phyloP scores from a whole-genome alignment of 441 rosid genomes.

The Erodium chrysanthum region DNA sequence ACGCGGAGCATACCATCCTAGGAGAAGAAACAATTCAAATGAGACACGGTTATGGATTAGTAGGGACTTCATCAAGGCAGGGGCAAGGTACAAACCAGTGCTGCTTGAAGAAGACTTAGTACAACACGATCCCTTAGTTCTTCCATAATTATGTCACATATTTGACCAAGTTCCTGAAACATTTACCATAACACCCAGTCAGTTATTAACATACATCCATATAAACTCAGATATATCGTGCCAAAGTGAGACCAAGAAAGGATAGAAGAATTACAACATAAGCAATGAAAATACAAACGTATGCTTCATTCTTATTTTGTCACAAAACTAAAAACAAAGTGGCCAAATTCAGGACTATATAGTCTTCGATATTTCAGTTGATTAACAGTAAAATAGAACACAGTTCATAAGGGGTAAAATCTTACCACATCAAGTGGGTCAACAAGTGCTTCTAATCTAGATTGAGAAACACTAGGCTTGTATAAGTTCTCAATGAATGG shows the following conservation, averaged over 20 bases:
- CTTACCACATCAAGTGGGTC: constrained; percentile 79
- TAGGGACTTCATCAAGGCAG: background rate
- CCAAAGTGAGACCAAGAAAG: background rate
- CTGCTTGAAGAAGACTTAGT: constrained; percentile 89
- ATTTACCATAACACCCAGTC: constrained; percentile 15
- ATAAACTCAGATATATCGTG: background rate
- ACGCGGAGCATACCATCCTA: constrained; percentile 89
- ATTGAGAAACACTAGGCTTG: constrained; percentile 62
- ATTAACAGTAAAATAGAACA: background rate
- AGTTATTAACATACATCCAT: background rate
- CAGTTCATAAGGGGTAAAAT: constrained; percentile 3
- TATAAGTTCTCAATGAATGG: constrained; percentile 76
- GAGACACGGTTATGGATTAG: constrained; percentile 15
- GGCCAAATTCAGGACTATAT: background rate
- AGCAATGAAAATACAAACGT: background rate
- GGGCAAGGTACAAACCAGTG: constrained; percentile 45
- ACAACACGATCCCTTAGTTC: constrained; percentile 85
- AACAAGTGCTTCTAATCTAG: constrained; percentile 67
- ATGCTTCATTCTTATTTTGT: background rate
- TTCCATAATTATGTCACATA: constrained; percentile 72
- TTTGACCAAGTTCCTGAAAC: constrained; percentile 75
- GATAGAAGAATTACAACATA: background rate
- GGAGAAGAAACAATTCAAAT: constrained; percentile 20
- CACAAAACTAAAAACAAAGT: background rate
- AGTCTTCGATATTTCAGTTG: background rate